A percentile compares a stretch with the other conserved stretches of the same genome.
Conservation (phyloP, 2,329 filamentous ascomycete species). For the Penicillium sp. region DNA sequence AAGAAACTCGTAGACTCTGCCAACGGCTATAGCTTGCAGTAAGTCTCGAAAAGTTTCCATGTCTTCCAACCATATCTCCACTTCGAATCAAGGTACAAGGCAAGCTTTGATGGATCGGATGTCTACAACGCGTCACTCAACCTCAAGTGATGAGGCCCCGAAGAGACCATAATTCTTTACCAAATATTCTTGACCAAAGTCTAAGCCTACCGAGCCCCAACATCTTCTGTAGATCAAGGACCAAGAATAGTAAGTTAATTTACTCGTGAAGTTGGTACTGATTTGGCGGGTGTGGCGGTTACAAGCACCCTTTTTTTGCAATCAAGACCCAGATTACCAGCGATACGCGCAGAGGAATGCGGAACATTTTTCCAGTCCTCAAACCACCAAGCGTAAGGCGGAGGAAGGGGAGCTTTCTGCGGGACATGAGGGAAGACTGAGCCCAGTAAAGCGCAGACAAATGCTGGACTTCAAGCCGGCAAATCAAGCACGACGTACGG, state of each 20-base stretch:
- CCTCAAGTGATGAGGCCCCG: no score
- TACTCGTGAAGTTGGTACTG: background rate
- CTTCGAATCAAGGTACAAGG: no score
- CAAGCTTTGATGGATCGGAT: no score
- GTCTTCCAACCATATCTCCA: no score
- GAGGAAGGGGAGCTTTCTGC: background rate
- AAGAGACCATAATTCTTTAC: no score
- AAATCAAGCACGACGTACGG: background rate
- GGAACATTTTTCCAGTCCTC: background rate
- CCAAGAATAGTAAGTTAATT: background rate
- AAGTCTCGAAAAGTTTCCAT: no score
- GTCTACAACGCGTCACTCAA: no score
- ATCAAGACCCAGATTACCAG: background rate
- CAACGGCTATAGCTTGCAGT: no score
- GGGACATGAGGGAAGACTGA: background rate
- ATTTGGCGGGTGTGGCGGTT: background rate
- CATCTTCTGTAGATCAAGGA: background rate
- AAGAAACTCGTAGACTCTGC: no score
- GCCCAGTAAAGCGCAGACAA: background rate
- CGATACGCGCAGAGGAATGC: slow-evolving; percentile 1
- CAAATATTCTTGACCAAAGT: no score
- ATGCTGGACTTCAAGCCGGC: background rate
- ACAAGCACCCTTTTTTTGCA: background rate
- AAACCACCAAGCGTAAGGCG: background rate
- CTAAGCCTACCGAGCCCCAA: no score